Percentiles rank a stretch among this genome's conserved stretches.
Conservation (phyloP, 2,329 filamentous ascomycete genomes). For the Aureobasidium sp. region DNA sequence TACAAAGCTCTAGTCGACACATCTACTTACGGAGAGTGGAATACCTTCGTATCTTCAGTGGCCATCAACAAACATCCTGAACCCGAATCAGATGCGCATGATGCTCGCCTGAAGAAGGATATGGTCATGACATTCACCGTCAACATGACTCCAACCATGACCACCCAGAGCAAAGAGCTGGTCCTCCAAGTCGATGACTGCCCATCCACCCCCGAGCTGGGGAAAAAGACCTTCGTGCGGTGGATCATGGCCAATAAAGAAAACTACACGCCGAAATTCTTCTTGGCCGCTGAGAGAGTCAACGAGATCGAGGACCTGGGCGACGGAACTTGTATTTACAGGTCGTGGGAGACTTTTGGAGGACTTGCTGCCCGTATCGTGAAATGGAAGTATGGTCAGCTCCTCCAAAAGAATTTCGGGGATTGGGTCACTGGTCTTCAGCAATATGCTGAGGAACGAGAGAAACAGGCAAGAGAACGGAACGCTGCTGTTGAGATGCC, state of each 20-base stretch:
- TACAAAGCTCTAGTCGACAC: conserved; percentile 37
- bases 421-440: conserved; percentile 35
- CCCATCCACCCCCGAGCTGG: conserved; percentile 5
- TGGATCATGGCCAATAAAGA: conserved; percentile 25
- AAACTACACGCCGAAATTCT: conserved; percentile 21
- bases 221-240: conserved; percentile 24
- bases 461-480: not conserved
- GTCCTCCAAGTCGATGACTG: conserved; percentile 29
- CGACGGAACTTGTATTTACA: conserved; percentile 26
- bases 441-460: conserved; percentile 30
- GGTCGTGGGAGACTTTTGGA: conserved; percentile 38
- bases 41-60: conserved; percentile 37
- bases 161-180: conserved; percentile 22
- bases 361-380: conserved; percentile 34
- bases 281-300: conserved; percentile 37
- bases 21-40: conserved; percentile 40
- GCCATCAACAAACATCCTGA: conserved; percentile 36
- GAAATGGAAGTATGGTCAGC: conserved; percentile 33
- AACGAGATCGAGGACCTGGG: conserved; percentile 37
- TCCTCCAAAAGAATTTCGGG: conserved; percentile 31
- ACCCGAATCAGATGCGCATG: not conserved
- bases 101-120: conserved; percentile 26
- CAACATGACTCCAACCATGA: conserved; percentile 29
- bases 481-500: not conserved
- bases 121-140: conserved; percentile 38